These are phyloP conservation scores for Coniochaeta pulveracea DNA, from an alignment of 2,329 filamentous ascomycete species.

Conservation along the genomic window DNA sequence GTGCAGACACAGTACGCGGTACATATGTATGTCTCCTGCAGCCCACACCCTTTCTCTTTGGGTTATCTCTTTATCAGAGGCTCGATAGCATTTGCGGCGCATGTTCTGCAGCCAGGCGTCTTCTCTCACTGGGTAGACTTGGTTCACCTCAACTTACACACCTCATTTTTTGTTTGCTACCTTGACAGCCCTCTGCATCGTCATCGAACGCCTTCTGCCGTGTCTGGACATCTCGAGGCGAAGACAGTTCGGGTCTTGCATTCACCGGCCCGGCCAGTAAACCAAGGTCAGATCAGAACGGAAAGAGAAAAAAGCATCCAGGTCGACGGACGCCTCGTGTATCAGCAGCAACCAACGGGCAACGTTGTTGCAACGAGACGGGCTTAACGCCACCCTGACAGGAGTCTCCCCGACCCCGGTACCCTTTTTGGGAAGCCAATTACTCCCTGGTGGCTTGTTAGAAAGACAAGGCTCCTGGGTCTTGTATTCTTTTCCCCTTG, in stretches of 20 bases:
- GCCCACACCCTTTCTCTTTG: conserved; percentile 14
- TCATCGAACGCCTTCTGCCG: neutral
- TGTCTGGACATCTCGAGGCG: neutral
- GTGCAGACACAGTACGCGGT: conserved; percentile 22
- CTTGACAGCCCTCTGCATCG: neutral
- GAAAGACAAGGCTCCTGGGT: neutral
- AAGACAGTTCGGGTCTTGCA: neutral
- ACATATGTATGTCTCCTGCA: conserved; percentile 17
- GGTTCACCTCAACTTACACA: conserved; percentile 1
- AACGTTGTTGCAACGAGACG: conserved; percentile 5
- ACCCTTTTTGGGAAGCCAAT: neutral
- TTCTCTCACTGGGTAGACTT: conserved; percentile 2
- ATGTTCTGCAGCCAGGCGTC: conserved; percentile 16
- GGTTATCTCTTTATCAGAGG: conserved; percentile 16
- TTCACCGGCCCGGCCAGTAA: too few relatives aligned
- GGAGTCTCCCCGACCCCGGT: too few relatives aligned
- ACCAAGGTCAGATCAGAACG: too few relatives aligned
- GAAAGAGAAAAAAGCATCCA: conserved; percentile 2
- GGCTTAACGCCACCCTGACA: neutral
- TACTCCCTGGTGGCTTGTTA: conserved; percentile 1
- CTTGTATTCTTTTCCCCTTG: too few relatives aligned
- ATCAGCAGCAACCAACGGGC: conserved; percentile 4
- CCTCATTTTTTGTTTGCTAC: conserved; percentile 5
- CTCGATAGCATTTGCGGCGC: conserved; percentile 19
- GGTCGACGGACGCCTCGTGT: conserved; percentile 3